Base-by-base conservation (phyloP, 371 early-diverging fungal genomes). In the Saksenaea oblongispora region DNA sequence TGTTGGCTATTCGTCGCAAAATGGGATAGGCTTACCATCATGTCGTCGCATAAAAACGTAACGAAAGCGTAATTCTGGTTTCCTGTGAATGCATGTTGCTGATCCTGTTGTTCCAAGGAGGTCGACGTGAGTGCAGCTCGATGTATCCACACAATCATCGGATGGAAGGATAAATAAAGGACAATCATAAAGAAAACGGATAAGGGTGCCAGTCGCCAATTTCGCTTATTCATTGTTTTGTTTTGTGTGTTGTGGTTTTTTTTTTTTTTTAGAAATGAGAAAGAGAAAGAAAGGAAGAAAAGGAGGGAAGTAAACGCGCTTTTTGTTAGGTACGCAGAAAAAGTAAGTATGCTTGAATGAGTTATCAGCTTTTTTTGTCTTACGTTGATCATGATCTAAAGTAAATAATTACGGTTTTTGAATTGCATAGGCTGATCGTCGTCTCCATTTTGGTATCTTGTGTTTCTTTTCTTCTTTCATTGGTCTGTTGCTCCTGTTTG, bases 21-120 rank as follows among this genome's bases (percentile, higher is more conserved):
- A n/a, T n/a, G 5, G 34, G 18, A 9, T 13, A 4, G 35, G 14
- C 15, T 59, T 66, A 73, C 76, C 76, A 76, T 73, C 34, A 66
- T 65, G 61, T 76, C 73, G 37, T 76, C 76, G 27, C 76, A 76
- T n/a, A 76, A 47, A 65, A 73, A 76, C 3, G 76, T 70, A 7
- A 64, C 71, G 63, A 63, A 76, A 0, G 76, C 73, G 31, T 56
- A 57, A 1, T 36, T 39, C 1, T 53, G 11, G 11, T 39, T 39
- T n/a, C 11, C 15, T n/a, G 54, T 22, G 3, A 17, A 17, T 9
- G 10, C 24, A 11, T 39, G 54, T 53, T 18, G 10, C 18, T 53
- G 9, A 8, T 15, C 17, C 54, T 39, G 39, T 39, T 39, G 39
- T 11, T 39, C 39, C 39, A 39, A 11, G 15, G 39, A 11, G n/a